These are phyloP conservation scores for Coniella vitis DNA, from an alignment of 2,329 filamentous ascomycete genomes.

Conservation along the genomic window DNA sequence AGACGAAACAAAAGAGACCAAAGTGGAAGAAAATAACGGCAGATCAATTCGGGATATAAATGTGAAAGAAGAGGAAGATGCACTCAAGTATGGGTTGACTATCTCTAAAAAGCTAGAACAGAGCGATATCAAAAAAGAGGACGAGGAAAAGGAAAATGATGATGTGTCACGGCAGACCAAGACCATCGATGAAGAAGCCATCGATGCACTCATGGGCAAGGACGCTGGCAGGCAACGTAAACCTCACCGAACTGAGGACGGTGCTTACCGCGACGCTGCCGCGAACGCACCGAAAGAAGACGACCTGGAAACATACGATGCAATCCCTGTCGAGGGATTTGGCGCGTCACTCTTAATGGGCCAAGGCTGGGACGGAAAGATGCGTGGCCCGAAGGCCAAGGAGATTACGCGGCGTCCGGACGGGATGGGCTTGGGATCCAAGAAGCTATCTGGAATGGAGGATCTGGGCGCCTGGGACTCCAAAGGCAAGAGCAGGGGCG, in stretches of 20 bases:
- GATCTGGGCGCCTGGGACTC: conserved; percentile 80
- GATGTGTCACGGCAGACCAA: conserved; percentile 15
- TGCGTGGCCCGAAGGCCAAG: conserved; percentile 52
- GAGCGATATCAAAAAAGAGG: conserved; percentile 34
- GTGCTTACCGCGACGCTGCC: conserved; percentile 65
- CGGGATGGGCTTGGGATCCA: conserved; percentile 82
- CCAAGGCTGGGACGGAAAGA: conserved; percentile 86
- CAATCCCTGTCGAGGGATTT: conserved; percentile 90
- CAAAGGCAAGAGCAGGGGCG: conserved; percentile 39
- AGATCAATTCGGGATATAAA: conserved; percentile 20
- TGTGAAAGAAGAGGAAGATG: conserved; percentile 26
- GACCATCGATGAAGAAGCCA: conserved; percentile 45
- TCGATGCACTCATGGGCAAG: conserved; percentile 60
- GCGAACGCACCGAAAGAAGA: conserved; percentile 66
- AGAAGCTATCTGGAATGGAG: conserved; percentile 63
- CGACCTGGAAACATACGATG: conserved; percentile 76
- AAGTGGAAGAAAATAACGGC: neutral
- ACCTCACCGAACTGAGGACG: conserved; percentile 54
- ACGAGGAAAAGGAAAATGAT: conserved; percentile 21
- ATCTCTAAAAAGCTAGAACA: conserved; percentile 23
- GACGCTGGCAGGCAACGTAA: conserved; percentile 41
- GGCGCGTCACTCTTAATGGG: conserved; percentile 82
- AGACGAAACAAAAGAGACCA: neutral
- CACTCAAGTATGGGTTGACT: conserved; percentile 32
- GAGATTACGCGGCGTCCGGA: conserved; percentile 67